A percentile compares a stretch with the other conserved stretches of the same genome.
Evolutionary conservation across 1,284 basidiomycete species (phyloP).

Genomic region (Apiotrichum veenhuisii): DNA sequence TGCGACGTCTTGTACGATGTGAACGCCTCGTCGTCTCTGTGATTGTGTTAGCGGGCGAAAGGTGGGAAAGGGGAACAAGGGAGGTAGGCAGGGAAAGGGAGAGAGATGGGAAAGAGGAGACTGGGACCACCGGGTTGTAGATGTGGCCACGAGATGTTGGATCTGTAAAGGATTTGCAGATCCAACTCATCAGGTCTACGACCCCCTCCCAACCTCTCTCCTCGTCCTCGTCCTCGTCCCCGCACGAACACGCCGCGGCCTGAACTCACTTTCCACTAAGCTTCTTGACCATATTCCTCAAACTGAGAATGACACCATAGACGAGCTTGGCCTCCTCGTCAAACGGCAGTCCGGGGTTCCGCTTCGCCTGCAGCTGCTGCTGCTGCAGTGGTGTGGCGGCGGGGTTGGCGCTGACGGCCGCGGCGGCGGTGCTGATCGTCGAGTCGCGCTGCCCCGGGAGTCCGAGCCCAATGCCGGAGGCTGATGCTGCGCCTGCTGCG

Average conservation of each 20-base stretch:
- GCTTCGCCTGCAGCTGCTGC: slow-evolving; percentile 3
- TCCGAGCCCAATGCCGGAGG: not conserved
- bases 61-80: not conserved
- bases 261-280: slow-evolving; percentile 69
- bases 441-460: not conserved
- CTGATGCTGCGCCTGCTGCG: not conserved
- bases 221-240: not conserved
- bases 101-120: too few species aligned
- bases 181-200: too few species aligned
- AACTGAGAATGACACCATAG: slow-evolving; percentile 87
- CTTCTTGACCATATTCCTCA: slow-evolving; percentile 94
- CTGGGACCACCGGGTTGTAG: too few species aligned
- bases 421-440: too few species aligned
- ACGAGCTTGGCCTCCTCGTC: slow-evolving; percentile 98
- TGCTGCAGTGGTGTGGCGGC: not conserved
- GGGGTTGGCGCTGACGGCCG: too few species aligned
- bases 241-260: too few species aligned
- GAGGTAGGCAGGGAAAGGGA: too few species aligned
- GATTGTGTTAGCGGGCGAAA: not conserved
- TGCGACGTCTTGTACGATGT: slow-evolving; percentile 83
- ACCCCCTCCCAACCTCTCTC: too few species aligned
- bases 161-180: too few species aligned
- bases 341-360: slow-evolving; percentile 62
- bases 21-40: slow-evolving; percentile 86
- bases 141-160: too few species aligned